phyloP scores from a whole-genome alignment of 2,329 filamentous ascomycete species.

The Salinomyces thailandicus region DNA sequence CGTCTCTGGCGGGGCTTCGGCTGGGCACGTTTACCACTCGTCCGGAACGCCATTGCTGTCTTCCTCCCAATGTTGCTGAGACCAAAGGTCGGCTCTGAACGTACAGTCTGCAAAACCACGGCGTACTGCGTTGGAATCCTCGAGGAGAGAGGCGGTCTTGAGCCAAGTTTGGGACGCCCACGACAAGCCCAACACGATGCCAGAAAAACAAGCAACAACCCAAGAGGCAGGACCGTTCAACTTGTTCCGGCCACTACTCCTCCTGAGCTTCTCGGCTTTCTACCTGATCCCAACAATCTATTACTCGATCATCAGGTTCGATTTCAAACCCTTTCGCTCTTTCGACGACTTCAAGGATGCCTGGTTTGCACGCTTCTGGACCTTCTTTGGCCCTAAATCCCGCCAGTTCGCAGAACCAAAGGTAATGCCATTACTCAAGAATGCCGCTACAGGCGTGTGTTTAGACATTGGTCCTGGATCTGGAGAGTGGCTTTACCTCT shows the following conservation, averaged over 20 bases:
- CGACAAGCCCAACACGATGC: background rate
- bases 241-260: constrained; percentile 29
- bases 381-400: constrained; percentile 41
- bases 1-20: too few relatives aligned
- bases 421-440: constrained; percentile 44
- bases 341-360: constrained; percentile 27
- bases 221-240: constrained; percentile 17
- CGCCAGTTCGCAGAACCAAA: constrained; percentile 32
- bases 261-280: constrained; percentile 40
- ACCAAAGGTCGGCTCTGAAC: too few relatives aligned
- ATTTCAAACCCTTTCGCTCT: constrained; percentile 18
- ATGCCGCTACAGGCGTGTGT: constrained; percentile 43
- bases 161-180: too few relatives aligned
- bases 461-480: constrained; percentile 54
- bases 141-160: too few relatives aligned
- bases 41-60: too few relatives aligned
- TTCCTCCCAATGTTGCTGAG: too few relatives aligned
- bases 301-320: constrained; percentile 25
- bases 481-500: constrained; percentile 51
- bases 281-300: constrained; percentile 45
- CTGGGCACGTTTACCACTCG: too few relatives aligned
- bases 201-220: background rate
- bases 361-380: constrained; percentile 57
- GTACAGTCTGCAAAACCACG: too few relatives aligned
- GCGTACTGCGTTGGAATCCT: too few relatives aligned